These are phyloP conservation scores for Xylariaceae sp. DNA, from an alignment of 2,329 filamentous ascomycete genomes.

Conservation along the genomic window DNA sequence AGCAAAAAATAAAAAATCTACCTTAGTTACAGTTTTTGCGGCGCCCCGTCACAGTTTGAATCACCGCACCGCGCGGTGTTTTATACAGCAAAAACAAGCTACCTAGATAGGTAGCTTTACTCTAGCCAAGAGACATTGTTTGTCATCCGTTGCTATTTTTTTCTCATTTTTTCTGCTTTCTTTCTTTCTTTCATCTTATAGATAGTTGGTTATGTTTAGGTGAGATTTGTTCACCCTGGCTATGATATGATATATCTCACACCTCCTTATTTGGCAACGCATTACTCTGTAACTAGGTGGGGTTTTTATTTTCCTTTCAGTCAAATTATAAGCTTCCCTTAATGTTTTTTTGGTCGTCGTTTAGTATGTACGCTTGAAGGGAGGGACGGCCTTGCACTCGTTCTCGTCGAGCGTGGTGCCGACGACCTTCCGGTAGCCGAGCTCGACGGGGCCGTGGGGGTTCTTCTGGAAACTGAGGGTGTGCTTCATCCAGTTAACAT, in stretches of 20 bases:
- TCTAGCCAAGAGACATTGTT: no score
- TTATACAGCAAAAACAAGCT: no score
- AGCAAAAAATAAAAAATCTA: slow-evolving; percentile 18
- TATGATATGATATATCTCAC: slow-evolving; percentile 6
- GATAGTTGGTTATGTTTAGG: slow-evolving; percentile 9
- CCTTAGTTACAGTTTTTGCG: slow-evolving; percentile 24
- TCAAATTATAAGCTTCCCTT: no score
- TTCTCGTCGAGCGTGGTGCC: slow-evolving; percentile 82
- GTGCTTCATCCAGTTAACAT: slow-evolving; percentile 99
- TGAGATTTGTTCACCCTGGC: slow-evolving; percentile 10
- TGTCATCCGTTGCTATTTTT: no score
- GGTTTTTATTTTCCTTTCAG: not conserved
- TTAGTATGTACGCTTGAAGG: slow-evolving; percentile 92
- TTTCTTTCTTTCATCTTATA: no score
- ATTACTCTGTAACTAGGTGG: slow-evolving; percentile 11
- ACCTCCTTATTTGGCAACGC: slow-evolving; percentile 15
- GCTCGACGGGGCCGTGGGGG: slow-evolving; percentile 79
- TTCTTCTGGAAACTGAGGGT: slow-evolving; percentile 92
- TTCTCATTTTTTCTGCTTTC: no score
- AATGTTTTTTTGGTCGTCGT: slow-evolving; percentile 30
- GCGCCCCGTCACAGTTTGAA: slow-evolving; percentile 11
- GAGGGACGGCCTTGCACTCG: slow-evolving; percentile 93
- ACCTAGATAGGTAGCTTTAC: no score
- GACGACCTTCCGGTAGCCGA: slow-evolving; percentile 80
- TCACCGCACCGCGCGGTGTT: not conserved